Evolutionary conservation across 108 stramenopile genomes (phyloP).

Genomic region (Fistulifera pelliculosa): DNA sequence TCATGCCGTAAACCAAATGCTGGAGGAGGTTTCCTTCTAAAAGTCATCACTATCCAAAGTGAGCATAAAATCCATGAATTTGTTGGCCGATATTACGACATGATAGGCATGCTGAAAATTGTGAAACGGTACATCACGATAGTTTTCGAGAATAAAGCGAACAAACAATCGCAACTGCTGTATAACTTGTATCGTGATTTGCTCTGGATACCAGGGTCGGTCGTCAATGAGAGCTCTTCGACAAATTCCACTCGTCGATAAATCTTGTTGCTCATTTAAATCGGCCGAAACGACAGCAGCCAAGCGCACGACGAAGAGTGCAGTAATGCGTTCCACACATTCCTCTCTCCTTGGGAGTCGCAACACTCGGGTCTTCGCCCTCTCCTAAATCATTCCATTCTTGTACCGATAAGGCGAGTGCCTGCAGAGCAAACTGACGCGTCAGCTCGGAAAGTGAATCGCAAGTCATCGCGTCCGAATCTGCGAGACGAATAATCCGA

Average conservation of each 20-base stretch:
- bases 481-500: too few relatives aligned
- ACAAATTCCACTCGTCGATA: slow-evolving; percentile 11
- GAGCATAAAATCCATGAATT: slow-evolving; percentile 43
- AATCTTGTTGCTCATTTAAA: slow-evolving; percentile 7
- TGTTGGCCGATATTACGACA: slow-evolving; percentile 33
- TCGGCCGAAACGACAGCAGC: slow-evolving; percentile 22
- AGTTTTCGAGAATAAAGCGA: slow-evolving; percentile 2
- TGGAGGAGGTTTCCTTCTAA: neutral
- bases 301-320: slow-evolving; percentile 30
- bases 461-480: too few relatives aligned
- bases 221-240: neutral
- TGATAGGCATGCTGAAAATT: slow-evolving; percentile 47
- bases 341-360: slow-evolving; percentile 1
- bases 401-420: slow-evolving; percentile 12
- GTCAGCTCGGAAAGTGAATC: neutral
- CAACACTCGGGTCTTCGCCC: slow-evolving; percentile 1
- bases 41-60: slow-evolving; percentile 3
- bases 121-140: slow-evolving; percentile 19
- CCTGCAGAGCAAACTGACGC: slow-evolving; percentile 7
- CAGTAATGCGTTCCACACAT: slow-evolving; percentile 26
- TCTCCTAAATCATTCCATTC: slow-evolving; percentile 13
- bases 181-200: neutral
- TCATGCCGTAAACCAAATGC: slow-evolving; percentile 35
- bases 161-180: slow-evolving; percentile 12
- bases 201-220: slow-evolving; percentile 1